Percentiles rank a stretch among this genome's conserved stretches.
These are phyloP conservation scores for Kockovaella imperatae DNA, from an alignment of 768 basidiomycete genomes.

Conservation along the genomic window DNA sequence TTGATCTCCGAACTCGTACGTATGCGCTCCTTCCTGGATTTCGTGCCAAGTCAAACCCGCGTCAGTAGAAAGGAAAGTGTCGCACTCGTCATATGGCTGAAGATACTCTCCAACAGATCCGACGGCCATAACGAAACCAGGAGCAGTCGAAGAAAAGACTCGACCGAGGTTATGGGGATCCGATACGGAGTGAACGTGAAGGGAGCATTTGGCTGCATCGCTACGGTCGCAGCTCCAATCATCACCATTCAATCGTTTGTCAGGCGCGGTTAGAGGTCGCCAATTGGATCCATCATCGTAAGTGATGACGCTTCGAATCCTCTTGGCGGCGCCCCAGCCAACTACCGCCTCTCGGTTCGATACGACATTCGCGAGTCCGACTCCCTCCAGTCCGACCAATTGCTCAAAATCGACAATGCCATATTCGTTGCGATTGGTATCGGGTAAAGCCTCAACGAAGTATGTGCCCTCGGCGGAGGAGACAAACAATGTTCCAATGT, in stretches of 20 bases:
- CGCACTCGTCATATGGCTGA: slow-evolving; percentile 69
- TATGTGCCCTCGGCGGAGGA: slow-evolving; percentile 93
- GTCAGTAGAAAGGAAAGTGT: slow-evolving; percentile 87
- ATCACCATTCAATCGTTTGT: slow-evolving; percentile 56
- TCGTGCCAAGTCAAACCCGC: slow-evolving; percentile 81
- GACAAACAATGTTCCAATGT: slow-evolving; percentile 85
- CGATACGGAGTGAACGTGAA: slow-evolving; percentile 90
- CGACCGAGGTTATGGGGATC: slow-evolving; percentile 86
- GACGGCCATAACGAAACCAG: slow-evolving; percentile 93
- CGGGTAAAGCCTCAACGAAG: slow-evolving; percentile 80
- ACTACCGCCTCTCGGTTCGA: slow-evolving; percentile 77
- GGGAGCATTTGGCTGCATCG: slow-evolving; percentile 57
- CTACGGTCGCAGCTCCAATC: slow-evolving; percentile 57
- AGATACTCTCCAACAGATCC: slow-evolving; percentile 71
- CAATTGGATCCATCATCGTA: slow-evolving; percentile 89
- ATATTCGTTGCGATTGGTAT: slow-evolving; percentile 80
- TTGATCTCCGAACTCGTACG: slow-evolving; percentile 93
- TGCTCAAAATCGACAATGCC: slow-evolving; percentile 93
- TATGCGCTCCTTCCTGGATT: slow-evolving; percentile 66
- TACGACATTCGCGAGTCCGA: slow-evolving; percentile 84
- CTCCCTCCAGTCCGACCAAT: slow-evolving; percentile 54
- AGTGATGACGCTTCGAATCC: slow-evolving; percentile 70
- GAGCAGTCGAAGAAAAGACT: slow-evolving; percentile 88
- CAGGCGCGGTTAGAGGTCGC: slow-evolving; percentile 59
- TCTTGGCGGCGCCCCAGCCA: slow-evolving; percentile 59